phyloP scores from a whole-genome alignment of 2,329 filamentous ascomycete genomes.

The Dactylellina cionopaga region DNA sequence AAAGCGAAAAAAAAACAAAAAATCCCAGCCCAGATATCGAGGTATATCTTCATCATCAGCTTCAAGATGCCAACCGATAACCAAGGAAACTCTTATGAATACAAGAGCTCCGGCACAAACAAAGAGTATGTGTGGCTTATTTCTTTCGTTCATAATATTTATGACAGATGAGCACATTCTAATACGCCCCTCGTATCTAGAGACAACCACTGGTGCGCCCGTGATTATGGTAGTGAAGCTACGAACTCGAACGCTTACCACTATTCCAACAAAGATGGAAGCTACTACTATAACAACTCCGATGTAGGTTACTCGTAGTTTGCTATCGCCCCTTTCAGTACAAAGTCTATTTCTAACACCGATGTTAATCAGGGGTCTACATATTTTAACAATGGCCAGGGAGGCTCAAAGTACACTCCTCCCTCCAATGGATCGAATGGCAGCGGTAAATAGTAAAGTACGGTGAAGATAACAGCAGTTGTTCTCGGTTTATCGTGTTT shows the following conservation, averaged over 20 bases:
- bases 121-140: slow-evolving; percentile 19
- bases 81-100: slow-evolving; percentile 48
- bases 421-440: slow-evolving; percentile 26
- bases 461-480: no score
- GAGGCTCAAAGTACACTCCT: slow-evolving; percentile 48
- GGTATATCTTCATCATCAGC: no score
- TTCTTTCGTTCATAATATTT: no score
- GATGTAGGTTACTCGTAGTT: slow-evolving; percentile 24
- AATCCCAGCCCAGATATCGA: no score
- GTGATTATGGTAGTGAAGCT: slow-evolving; percentile 54
- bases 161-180: no score
- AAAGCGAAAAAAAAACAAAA: no score
- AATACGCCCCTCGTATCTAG: no score
- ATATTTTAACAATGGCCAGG: slow-evolving; percentile 54
- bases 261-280: slow-evolving; percentile 53
- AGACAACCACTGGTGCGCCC: slow-evolving; percentile 54
- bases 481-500: no score
- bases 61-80: slow-evolving; percentile 54
- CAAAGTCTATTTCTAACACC: not conserved
- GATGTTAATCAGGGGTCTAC: slow-evolving; percentile 47
- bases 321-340: not conserved
- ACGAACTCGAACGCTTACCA: slow-evolving; percentile 54
- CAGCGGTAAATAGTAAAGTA: slow-evolving; percentile 52
- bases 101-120: slow-evolving; percentile 52
- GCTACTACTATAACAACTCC: slow-evolving; percentile 56